Conservation (phyloP, 2,329 filamentous ascomycete species). For the Microsporum ferrugineum region DNA sequence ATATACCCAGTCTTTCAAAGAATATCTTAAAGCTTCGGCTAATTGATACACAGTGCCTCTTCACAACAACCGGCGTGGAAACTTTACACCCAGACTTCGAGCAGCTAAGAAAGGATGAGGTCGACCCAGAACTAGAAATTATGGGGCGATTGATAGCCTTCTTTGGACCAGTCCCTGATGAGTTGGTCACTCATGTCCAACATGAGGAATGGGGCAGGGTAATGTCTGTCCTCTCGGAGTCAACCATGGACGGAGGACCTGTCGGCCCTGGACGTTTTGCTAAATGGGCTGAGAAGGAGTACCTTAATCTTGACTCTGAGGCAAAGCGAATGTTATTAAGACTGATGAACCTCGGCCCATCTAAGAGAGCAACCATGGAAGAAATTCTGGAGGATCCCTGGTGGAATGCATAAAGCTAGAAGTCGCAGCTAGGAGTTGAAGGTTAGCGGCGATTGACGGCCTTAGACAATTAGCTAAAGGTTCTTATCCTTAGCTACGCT, state of each 20-base stretch:
- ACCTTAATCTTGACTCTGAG: constrained; percentile 22
- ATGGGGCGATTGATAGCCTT: constrained; percentile 20
- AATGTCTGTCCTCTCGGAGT: constrained; percentile 18
- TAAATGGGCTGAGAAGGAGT: constrained; percentile 20
- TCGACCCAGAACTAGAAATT: constrained; percentile 21
- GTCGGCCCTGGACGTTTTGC: constrained; percentile 16
- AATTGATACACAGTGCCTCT: constrained; percentile 7
- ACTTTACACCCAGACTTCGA: constrained; percentile 19
- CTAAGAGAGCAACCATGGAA: constrained; percentile 20
- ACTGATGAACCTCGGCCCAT: constrained; percentile 24
- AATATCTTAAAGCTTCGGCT: too few relatives aligned
- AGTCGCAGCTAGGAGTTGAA: too few relatives aligned
- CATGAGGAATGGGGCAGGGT: constrained; percentile 18
- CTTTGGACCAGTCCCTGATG: constrained; percentile 20
- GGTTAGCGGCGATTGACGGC: too few relatives aligned
- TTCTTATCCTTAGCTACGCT: too few relatives aligned
- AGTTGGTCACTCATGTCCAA: constrained; percentile 20
- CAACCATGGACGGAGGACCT: constrained; percentile 10
- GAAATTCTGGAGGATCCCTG: constrained; percentile 6
- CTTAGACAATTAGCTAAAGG: too few relatives aligned
- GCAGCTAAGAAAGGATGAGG: constrained; percentile 15
- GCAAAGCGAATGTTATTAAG: constrained; percentile 22
- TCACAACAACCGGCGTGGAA: constrained; percentile 19
- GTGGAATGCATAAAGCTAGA: background rate
- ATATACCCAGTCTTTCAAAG: background rate